Base-by-base conservation (phyloP, 1,284 basidiomycete species). In the Xerocomus nothofagi region DNA sequence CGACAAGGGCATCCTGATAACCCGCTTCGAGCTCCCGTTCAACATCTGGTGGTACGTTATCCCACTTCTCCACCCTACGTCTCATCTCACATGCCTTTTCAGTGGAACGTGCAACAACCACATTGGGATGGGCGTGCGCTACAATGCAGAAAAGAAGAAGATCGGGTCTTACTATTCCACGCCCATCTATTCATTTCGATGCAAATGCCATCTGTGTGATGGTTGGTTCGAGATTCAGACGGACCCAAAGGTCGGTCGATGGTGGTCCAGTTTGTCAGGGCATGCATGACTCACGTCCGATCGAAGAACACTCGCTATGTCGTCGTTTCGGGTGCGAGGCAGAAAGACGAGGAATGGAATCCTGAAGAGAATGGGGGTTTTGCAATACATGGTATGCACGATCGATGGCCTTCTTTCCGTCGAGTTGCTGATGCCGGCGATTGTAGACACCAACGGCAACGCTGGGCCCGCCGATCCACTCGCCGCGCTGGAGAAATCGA, bases 81-180 rank as follows among this genome's bases (percentile, higher is more conserved):
- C 5, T 1, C 10, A 33, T 23, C 50, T 39, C 21, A 50, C 14
- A 6, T 4, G 32, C 29, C 8, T 11, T 23, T 10, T 14, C 61
- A 92, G 88, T 64, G 91, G 86, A 45, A 86, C 86, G 71, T 98
- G 95, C 71, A 84, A 94, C 70, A 89, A 88, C 59, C 94, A 97
- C 71, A 92, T 98, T 51, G 94, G 94, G 15, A 95, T 95, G 81
- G 94, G 95, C 24, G 95, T 98, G 3, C 89, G 97, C 2, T 99
- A 97, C 77, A 99, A 99, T 62, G 97, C 97, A 0, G 93, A 98
- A 69, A 99, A 99, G 79, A 87, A 87, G 72, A 97, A 96, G 70
- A 81, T 97, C 17, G 97, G 95, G n/a, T 85, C 82, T 56, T 99
- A 99, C 72, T 93, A 91, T 64, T 89, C 87, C 0, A 98, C 95